Percentiles rank a stretch among this genome's conserved stretches.
Conservation (phyloP, 2,329 filamentous ascomycete species). For the Calonectria honghensis region DNA sequence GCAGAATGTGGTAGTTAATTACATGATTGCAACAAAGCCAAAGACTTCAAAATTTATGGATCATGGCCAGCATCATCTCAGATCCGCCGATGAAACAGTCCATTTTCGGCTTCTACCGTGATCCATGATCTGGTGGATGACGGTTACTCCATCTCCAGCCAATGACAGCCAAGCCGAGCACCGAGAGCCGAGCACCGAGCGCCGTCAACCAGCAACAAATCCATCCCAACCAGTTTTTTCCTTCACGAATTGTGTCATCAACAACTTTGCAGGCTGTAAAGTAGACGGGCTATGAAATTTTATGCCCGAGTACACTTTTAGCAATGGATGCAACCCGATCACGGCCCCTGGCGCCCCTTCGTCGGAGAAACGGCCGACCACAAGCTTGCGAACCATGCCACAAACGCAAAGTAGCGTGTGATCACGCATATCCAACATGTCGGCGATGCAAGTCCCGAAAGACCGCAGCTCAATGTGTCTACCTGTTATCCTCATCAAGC, state of each 20-base stretch:
- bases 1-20: no score
- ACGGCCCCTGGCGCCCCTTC: not conserved
- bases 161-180: not conserved
- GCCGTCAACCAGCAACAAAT: not conserved
- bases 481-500: not conserved
- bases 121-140: not conserved
- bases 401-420: constrained; percentile 17
- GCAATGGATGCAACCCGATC: not conserved
- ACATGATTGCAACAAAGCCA: no score
- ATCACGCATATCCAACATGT: constrained; percentile 15
- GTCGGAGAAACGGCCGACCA: constrained; percentile 12
- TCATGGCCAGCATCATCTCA: not conserved
- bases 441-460: constrained; percentile 8
- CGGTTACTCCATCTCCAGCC: not conserved
- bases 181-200: not conserved
- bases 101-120: not conserved
- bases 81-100: not conserved
- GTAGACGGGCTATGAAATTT: not conserved
- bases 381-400: constrained; percentile 11
- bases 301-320: not conserved
- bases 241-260: no score
- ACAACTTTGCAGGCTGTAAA: not conserved
- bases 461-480: not conserved
- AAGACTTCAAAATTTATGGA: no score
- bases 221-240: not conserved